Conservation (phyloP, 441 rosid species). For the Bruguiera hainesii region DNA sequence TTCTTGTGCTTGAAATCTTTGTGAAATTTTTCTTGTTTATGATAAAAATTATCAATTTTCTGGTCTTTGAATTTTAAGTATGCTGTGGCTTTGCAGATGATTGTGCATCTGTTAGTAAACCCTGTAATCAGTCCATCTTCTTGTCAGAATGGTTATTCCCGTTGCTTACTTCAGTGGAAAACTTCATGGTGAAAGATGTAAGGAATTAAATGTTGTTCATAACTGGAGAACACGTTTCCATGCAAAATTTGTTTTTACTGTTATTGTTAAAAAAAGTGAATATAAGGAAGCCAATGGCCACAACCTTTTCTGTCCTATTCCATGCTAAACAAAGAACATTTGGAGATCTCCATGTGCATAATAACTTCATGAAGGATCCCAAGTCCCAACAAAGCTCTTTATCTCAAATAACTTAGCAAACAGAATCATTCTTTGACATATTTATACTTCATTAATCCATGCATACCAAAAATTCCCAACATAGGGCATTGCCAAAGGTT, state of each 20-base stretch:
- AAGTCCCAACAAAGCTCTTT: no score
- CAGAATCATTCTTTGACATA: no score
- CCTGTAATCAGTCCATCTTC: slow-evolving; percentile 24
- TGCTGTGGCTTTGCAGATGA: slow-evolving; percentile 37
- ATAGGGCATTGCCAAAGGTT: no score
- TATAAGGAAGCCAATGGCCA: no score
- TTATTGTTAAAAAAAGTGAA: background rate
- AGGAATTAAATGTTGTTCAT: slow-evolving; percentile 12
- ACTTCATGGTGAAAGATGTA: slow-evolving; percentile 58
- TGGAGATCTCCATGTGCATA: no score
- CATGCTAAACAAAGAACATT: no score
- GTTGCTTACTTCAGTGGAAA: slow-evolving; percentile 45
- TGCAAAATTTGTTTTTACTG: background rate
- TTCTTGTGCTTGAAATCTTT: slow-evolving; percentile 5
- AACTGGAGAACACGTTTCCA: background rate
- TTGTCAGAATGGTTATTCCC: slow-evolving; percentile 67
- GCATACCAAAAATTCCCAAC: no score
- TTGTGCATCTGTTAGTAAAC: slow-evolving; percentile 26
- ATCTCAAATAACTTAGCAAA: no score
- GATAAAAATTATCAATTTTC: background rate
- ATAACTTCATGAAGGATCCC: no score
- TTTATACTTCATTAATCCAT: no score
- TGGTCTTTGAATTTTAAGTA: background rate
- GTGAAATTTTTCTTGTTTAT: background rate
- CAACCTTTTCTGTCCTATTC: no score